Base-by-base conservation (phyloP, 306 rosid species). In the Vicia villosa region DNA sequence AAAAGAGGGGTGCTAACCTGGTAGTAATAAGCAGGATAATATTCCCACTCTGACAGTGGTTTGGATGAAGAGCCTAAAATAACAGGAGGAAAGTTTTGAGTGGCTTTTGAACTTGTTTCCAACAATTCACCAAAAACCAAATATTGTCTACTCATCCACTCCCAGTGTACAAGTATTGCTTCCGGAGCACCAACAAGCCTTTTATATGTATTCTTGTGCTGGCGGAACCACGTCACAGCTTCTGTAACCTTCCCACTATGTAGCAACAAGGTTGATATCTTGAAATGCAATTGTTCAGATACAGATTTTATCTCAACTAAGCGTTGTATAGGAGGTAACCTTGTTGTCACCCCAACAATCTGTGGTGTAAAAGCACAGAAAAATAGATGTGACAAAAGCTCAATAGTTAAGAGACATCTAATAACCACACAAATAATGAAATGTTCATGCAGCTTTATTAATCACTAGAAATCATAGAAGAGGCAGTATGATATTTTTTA, bases 91-190 rank as follows among this genome's bases (percentile, higher is more conserved):
- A 83, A 21, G 81, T 76, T 78, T 74, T 84, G 88, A 70, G 74
- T 68, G 58, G 46, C 64, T 78, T 74, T 79, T 42, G 89, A 78
- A 77, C 96, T 90, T 69, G 87, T 94, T 88, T 94, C 96, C 72
- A 94, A 70, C 80, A 94, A 83, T 80, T 94, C 97, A 2, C 92
- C 96, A 80, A 94, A 90, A 70, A 88, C 98, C 92, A 88, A 81
- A 79, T 65, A 94, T 77, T 94, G 98, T 80, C 92, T 87, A 77
- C 97, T 88, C 92, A 94, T 79, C 98, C 98, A 94, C 74, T 88
- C 98, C 97, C 94, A 88, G 71, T 94, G 98, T 81, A 94, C 85
- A 83, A 90, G 91, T 69, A 63, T 75, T 49, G 87, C 96, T 75
- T 88, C 96, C 30, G 98, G 89, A 38, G 88, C 74, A 74, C 98